phyloP scores from a whole-genome alignment of 2,329 filamentous ascomycete genomes.

The Verticillium dahliae region DNA sequence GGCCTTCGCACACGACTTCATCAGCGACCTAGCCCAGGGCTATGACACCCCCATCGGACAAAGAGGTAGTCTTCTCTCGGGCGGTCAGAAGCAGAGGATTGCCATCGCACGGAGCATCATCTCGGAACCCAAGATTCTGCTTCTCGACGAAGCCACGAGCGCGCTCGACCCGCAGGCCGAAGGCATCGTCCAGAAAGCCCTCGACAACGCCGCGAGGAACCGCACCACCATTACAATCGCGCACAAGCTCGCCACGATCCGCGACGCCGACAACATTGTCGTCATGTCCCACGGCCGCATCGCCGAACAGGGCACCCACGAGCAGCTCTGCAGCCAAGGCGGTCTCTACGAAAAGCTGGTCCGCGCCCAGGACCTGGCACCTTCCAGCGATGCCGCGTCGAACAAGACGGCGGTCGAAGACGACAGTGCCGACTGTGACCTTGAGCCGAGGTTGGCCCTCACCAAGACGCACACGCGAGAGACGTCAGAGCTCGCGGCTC shows the following conservation, averaged over 20 bases:
- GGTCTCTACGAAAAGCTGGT: background rate
- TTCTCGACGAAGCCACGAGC: slow-evolving; percentile 57
- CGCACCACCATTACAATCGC: slow-evolving; percentile 56
- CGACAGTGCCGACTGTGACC: background rate
- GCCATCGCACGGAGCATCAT: slow-evolving; percentile 53
- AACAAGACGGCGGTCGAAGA: background rate
- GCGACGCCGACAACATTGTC: slow-evolving; percentile 51
- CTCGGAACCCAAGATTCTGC: slow-evolving; percentile 47
- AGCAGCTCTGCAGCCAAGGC: slow-evolving; percentile 34
- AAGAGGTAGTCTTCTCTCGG: slow-evolving; percentile 57
- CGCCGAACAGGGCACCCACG: slow-evolving; percentile 51
- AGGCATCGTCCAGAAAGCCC: slow-evolving; percentile 39
- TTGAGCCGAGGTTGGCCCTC: background rate
- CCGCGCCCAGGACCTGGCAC: background rate
- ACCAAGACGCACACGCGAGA: background rate
- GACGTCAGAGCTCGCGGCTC: background rate
- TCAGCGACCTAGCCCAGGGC: slow-evolving; percentile 26
- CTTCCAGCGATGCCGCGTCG: background rate
- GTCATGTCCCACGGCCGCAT: slow-evolving; percentile 48
- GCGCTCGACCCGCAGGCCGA: slow-evolving; percentile 54
- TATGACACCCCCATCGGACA: slow-evolving; percentile 61
- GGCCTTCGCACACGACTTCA: slow-evolving; percentile 13
- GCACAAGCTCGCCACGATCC: slow-evolving; percentile 44
- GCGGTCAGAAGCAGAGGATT: slow-evolving; percentile 58
- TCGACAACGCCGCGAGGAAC: slow-evolving; percentile 39